phyloP scores from a whole-genome alignment of 2,329 filamentous ascomycete genomes.

The Penicillium corylophilum region DNA sequence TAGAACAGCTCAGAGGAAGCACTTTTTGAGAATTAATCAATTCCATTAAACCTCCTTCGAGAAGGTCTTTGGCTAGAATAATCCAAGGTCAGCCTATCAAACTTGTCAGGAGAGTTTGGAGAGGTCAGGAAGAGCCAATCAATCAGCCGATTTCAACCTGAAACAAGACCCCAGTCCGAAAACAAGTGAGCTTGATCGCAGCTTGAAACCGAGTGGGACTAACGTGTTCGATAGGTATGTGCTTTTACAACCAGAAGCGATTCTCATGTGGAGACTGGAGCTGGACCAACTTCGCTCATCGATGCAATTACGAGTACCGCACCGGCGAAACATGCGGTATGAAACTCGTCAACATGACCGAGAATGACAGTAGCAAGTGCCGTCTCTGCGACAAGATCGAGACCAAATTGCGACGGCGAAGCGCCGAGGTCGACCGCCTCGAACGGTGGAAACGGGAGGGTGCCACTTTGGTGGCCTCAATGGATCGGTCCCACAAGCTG shows the following conservation, averaged over 20 bases:
- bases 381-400: constrained; percentile 86
- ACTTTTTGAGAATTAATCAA: constrained; percentile 25
- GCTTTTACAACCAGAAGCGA: constrained; percentile 89
- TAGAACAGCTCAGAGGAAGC: constrained; percentile 24
- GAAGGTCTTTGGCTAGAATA: constrained; percentile 21
- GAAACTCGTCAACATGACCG: constrained; percentile 79
- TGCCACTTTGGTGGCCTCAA: constrained; percentile 56
- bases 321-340: constrained; percentile 95
- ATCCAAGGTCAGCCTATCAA: constrained; percentile 37
- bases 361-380: constrained; percentile 65
- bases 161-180: constrained; percentile 32
- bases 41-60: constrained; percentile 3
- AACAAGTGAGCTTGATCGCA: constrained; percentile 35
- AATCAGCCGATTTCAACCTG: constrained; percentile 26
- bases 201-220: constrained; percentile 25
- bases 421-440: constrained; percentile 73
- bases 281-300: constrained; percentile 89
- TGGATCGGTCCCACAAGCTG: constrained; percentile 67
- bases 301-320: constrained; percentile 92
- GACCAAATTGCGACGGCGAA: constrained; percentile 73
- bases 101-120: constrained; percentile 26
- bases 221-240: constrained; percentile 63
- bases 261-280: constrained; percentile 89
- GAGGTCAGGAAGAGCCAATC: constrained; percentile 34
- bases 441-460: constrained; percentile 75